Base-by-base conservation (phyloP, 2,329 filamentous ascomycete species). In the Nemania bipapillata region DNA sequence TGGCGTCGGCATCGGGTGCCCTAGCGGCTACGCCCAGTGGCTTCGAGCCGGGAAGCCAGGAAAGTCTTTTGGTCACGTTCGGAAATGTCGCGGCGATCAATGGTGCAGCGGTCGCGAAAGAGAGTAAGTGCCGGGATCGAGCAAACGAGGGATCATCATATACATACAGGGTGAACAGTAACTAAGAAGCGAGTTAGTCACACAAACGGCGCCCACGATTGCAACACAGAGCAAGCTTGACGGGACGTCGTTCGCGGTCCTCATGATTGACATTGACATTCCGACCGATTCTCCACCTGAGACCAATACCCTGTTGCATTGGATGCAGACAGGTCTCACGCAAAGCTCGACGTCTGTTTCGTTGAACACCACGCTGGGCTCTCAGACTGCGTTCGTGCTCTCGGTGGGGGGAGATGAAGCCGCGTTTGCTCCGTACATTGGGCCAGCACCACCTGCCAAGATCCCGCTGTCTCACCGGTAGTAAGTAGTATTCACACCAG, bases 201-300 rank as follows among this genome's bases (percentile, higher is more conserved):
- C 80, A 8, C 72, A 77, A 69, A 74, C 69, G 42, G 71, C 76
- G 45, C 81, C 82, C 20, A 77, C 70, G 26, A 69, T 83, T 37
- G 81, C 76, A 53, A 83, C 81, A 7, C 70, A 74, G 49, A 75
- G 75, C 68, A 76, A 75, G 54, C 75, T 84, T n/a, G 77, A 74
- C 20, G 82, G 82, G 57, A 78, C 77, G 58, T 81, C 80, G 3
- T 83, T 80, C 70, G 79, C 80, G 15, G 75, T 83, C 35, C 61
- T 83, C 65, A 83, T 83, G 81, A 76, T 83, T 54, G 81, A 83
- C 66, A 78, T 86, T 5, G 84, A 85, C 71, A 86, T 81, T 77
- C 84, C 81, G 53, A 83, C 82, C 11, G 80, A 77, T 70, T 78
- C 30, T 45, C 78, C 81, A 2, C 79, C 79, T 0, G 57, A 73